Conservation (phyloP, 257 asterid genomes). For the Scutellaria baicalensis region DNA sequence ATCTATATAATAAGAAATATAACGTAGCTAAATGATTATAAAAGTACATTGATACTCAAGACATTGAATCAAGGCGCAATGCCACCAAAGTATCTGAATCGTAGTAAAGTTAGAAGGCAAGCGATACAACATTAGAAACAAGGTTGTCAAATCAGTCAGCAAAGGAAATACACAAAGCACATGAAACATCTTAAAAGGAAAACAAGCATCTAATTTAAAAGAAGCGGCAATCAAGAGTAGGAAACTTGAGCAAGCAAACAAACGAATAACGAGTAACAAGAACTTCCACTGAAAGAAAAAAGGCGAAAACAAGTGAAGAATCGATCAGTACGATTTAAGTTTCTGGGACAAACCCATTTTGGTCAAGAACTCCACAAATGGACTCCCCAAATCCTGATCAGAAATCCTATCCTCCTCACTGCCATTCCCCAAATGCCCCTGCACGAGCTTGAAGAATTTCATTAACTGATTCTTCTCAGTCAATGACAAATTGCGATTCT, state of each 20-base stretch:
- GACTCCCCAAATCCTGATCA: conserved; percentile 70
- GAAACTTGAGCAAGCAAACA: not conserved
- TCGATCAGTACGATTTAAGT: conserved; percentile 73
- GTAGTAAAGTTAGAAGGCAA: not conserved
- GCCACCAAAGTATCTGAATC: not conserved
- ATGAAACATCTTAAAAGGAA: not conserved
- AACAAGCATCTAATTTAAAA: not conserved
- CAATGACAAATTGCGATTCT: conserved; percentile 44
- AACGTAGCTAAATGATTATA: not conserved
- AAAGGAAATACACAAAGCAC: not conserved
- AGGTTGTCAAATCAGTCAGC: not conserved
- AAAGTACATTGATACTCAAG: too few relatives aligned
- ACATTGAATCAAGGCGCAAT: too few relatives aligned
- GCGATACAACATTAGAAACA: not conserved
- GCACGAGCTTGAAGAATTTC: conserved; percentile 84
- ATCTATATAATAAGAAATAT: not conserved
- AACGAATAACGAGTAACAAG: not conserved
- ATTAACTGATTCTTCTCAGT: conserved; percentile 78
- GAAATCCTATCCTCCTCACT: conserved; percentile 38
- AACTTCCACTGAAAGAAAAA: conserved; percentile 27
- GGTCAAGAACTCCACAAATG: conserved; percentile 64
- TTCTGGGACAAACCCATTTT: conserved; percentile 62
- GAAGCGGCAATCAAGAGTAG: not conserved
- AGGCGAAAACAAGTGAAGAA: conserved; percentile 15
- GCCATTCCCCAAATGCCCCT: conserved; percentile 48